phyloP scores from a whole-genome alignment of 2,329 filamentous ascomycete genomes.

The Exophiala phaeomuriformis region DNA sequence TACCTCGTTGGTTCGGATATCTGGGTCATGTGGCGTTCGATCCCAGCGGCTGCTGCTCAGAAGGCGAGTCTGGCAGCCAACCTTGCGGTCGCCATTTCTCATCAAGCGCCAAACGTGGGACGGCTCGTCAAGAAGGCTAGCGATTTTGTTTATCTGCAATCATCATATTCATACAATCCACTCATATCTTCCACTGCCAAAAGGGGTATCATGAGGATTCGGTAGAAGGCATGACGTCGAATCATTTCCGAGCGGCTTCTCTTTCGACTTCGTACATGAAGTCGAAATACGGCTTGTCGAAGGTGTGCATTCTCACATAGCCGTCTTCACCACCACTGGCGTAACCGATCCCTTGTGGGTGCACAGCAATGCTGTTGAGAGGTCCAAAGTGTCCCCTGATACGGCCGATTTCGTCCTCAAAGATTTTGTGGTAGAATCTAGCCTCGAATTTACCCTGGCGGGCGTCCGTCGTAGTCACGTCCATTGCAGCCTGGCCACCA shows the following conservation, averaged over 20 bases:
- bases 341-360: conserved; percentile 86
- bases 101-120: too few species aligned
- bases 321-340: conserved; percentile 95
- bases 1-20: too few species aligned
- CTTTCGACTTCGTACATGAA: conserved; percentile 98
- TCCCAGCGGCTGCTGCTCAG: too few species aligned
- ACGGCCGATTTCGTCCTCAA: conserved; percentile 96
- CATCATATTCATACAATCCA: neutral
- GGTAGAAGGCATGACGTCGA: neutral
- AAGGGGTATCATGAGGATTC: conserved; percentile 10
- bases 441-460: conserved; percentile 99
- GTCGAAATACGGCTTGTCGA: conserved; percentile 97
- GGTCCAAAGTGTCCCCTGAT: conserved; percentile 96
- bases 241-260: conserved; percentile 52
- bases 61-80: too few species aligned
- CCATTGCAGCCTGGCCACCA: conserved; percentile 97
- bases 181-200: neutral
- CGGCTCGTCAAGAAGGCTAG: neutral
- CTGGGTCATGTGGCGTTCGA: too few species aligned
- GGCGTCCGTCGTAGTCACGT: conserved; percentile 88
- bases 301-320: conserved; percentile 96
- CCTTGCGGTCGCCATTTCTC: too few species aligned
- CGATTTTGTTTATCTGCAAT: neutral
- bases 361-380: conserved; percentile 89
- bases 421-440: conserved; percentile 99